Evolutionary conservation across 2,329 filamentous ascomycete genomes (phyloP).

Genomic region (Aspergillus sp.): DNA sequence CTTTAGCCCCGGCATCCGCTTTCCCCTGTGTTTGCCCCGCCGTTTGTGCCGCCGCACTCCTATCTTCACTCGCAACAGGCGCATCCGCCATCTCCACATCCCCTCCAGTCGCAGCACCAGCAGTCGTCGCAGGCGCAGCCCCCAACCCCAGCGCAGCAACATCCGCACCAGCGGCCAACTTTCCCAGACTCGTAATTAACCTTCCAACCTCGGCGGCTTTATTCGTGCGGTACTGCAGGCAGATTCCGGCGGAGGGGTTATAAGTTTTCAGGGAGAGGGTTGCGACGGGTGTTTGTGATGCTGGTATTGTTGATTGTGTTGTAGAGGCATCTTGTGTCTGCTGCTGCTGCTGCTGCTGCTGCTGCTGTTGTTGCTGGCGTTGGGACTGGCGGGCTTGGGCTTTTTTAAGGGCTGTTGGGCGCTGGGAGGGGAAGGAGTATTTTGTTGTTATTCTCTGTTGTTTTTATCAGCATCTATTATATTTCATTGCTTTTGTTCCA

Average conservation of each 20-base stretch:
- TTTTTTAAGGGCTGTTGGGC: slow-evolving; percentile 15
- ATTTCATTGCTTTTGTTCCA: background rate
- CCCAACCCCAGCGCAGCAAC: slow-evolving; percentile 49
- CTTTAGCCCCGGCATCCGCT: slow-evolving; percentile 20
- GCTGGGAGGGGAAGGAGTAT: slow-evolving; percentile 60
- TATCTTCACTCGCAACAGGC: slow-evolving; percentile 12
- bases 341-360: slow-evolving; percentile 10
- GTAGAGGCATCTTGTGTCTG: slow-evolving; percentile 7
- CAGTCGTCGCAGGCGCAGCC: slow-evolving; percentile 19
- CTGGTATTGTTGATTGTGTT: slow-evolving; percentile 14
- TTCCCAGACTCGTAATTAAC: slow-evolving; percentile 68
- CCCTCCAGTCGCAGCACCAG: slow-evolving; percentile 25
- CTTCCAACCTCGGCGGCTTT: slow-evolving; percentile 86
- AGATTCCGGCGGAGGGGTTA: slow-evolving; percentile 72
- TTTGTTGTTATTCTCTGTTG: slow-evolving; percentile 81
- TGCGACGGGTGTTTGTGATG: slow-evolving; percentile 50
- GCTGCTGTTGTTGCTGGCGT: slow-evolving; percentile 16
- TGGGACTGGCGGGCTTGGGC: slow-evolving; percentile 23
- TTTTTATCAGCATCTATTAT: slow-evolving; percentile 1
- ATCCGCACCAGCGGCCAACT: slow-evolving; percentile 61
- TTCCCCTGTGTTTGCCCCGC: slow-evolving; percentile 14
- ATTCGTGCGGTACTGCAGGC: slow-evolving; percentile 84
- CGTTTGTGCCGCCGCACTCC: slow-evolving; percentile 16
- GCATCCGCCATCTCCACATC: slow-evolving; percentile 31
- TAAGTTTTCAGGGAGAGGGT: slow-evolving; percentile 81